Base-by-base conservation (phyloP, 306 rosid genomes). In the Vicia faba region DNA sequence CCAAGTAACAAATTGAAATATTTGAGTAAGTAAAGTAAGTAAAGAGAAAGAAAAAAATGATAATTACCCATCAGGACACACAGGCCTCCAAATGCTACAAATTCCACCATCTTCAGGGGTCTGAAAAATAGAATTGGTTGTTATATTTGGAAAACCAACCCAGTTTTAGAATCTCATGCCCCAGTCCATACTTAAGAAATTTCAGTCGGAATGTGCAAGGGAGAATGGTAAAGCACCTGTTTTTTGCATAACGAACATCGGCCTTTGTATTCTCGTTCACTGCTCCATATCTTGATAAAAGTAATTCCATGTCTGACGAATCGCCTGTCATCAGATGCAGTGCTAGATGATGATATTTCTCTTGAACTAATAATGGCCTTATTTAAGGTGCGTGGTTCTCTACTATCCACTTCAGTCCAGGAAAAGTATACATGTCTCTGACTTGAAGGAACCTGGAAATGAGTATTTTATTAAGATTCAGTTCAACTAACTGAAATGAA, bases 41-140 rank as follows among this genome's bases (percentile, higher is more conserved):
- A 35, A 23, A 26, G 45, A n/a, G n/a, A n/a, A n/a, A 72, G 31
- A n/a, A n/a, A 74, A 79, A 2, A 54, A 25, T 39, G 13, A 56
- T 55, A 64, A 50, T 83, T 93, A 93, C 99, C 99, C 97, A n/a
- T 84, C 84, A 3, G 95, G 97, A 80, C 97, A 93, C 49, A 70
- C 45, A 61, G 97, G 97, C 78, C 99, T 88, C 99, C 99, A 93
- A 75, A 93, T 88, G 89, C 91, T 88, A 71, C 91, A 93, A 59
- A 81, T 79, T 75, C 81, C 85, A 16, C 70, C 74, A 54, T 78
- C 90, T 76, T 85, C 84, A 4, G 73, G 43, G 69, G 8, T 83
- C 97, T 93, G 75, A 66, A 78, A 64, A 61, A 69, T 67, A 76
- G 62, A 81, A 76, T 35, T 44, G 59, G 45, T 26, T 49, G 70